Evolutionary conservation across 2,329 filamentous ascomycete genomes (phyloP).

Genomic region (Exophiala sp.): DNA sequence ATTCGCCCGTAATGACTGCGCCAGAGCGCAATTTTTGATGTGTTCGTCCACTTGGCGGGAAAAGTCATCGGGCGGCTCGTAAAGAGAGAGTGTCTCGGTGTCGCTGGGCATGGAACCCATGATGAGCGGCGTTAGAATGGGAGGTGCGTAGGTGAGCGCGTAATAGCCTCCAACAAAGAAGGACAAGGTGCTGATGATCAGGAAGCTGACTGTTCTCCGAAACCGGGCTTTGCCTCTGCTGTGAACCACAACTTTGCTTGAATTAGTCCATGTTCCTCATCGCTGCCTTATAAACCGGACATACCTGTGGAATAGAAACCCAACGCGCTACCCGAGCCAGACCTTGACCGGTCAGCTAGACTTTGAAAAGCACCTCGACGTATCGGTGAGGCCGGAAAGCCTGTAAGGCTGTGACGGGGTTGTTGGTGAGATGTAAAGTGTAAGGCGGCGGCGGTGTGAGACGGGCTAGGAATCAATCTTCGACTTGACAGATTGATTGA

Average conservation of each 20-base stretch:
- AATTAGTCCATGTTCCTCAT: background rate
- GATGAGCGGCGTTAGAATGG: conserved; percentile 28
- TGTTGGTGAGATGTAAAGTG: background rate
- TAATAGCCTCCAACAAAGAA: conserved; percentile 25
- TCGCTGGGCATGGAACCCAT: conserved; percentile 53
- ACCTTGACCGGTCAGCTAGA: background rate
- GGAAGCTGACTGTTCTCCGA: conserved; percentile 23
- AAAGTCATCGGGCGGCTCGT: conserved; percentile 50
- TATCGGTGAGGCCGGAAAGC: background rate
- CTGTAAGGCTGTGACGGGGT: background rate
- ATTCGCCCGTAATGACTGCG: conserved; percentile 60
- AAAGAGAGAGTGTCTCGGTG: conserved; percentile 65
- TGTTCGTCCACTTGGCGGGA: conserved; percentile 60
- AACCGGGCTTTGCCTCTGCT: conserved; percentile 22
- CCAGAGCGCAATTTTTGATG: conserved; percentile 71
- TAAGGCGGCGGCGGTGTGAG: background rate
- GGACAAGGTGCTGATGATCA: conserved; percentile 26
- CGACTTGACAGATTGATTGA: background rate
- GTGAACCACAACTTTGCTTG: conserved; percentile 27
- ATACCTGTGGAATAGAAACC: conserved; percentile 19
- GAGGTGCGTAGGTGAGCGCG: conserved; percentile 25
- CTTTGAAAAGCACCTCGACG: background rate
- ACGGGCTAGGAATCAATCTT: background rate
- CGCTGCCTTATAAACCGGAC: background rate
- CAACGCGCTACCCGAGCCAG: background rate